Percentiles rank a stretch among this genome's conserved stretches.
phyloP scores from a whole-genome alignment of 2,329 filamentous ascomycete genomes.

The Fusarium euwallaceae region DNA sequence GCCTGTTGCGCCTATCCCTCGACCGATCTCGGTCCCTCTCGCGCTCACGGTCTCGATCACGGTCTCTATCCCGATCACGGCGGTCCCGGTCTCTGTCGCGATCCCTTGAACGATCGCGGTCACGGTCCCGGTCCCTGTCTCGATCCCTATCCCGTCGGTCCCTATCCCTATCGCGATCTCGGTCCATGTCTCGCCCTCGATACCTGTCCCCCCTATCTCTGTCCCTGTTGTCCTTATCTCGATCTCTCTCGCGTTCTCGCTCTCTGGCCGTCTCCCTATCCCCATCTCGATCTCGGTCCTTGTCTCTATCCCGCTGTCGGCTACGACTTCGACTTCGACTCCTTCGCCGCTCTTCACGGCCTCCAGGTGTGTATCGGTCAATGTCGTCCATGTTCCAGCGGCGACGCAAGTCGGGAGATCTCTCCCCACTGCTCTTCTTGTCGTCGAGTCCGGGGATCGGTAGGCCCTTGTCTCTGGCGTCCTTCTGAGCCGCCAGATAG shows the following conservation, averaged over 20 bases:
- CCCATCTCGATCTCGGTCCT: constrained; percentile 52
- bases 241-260: constrained; percentile 16
- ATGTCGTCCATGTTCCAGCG: constrained; percentile 46
- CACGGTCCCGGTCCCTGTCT: constrained; percentile 45
- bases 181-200: constrained; percentile 39
- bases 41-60: constrained; percentile 39
- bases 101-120: constrained; percentile 50
- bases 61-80: constrained; percentile 43
- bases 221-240: constrained; percentile 38
- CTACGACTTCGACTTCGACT: constrained; percentile 54
- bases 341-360: constrained; percentile 56
- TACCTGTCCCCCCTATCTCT: constrained; percentile 33
- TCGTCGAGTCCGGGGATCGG: constrained; percentile 71
- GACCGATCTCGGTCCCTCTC: constrained; percentile 26
- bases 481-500: constrained; percentile 72
- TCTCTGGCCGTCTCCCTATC: constrained; percentile 40
- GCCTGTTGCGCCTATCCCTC: constrained; percentile 43
- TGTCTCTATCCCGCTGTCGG: constrained; percentile 49
- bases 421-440: constrained; percentile 61
- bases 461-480: constrained; percentile 70
- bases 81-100: constrained; percentile 51
- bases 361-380: constrained; percentile 63
- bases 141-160: constrained; percentile 39
- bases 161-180: constrained; percentile 48
- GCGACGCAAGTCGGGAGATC: constrained; percentile 56